Conservation (phyloP, 805 yeast species). For the Sugiyamaella smithiae region DNA sequence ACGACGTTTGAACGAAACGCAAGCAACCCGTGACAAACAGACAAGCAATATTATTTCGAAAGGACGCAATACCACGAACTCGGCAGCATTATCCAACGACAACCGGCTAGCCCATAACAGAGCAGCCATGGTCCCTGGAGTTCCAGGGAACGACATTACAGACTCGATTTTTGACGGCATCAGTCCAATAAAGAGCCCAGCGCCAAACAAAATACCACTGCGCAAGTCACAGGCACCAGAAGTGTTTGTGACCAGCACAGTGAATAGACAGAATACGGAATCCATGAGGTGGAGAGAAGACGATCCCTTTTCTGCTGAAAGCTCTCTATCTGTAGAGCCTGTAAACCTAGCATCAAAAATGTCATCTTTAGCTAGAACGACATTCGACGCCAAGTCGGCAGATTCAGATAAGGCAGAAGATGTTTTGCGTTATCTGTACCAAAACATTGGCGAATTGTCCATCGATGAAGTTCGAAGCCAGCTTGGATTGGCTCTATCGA, state of each 20-base stretch:
- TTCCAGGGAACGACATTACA: too few relatives aligned
- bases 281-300: not conserved
- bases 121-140: too few relatives aligned
- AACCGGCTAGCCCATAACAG: too few relatives aligned
- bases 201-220: not conserved
- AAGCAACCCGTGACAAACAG: too few relatives aligned
- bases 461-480: not conserved
- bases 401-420: not conserved
- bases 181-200: conserved; percentile 6
- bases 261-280: not conserved
- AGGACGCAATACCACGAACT: too few relatives aligned
- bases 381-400: too few relatives aligned
- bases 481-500: not conserved
- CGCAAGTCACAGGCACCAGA: not conserved
- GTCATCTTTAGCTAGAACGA: not conserved
- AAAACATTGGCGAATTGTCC: not conserved
- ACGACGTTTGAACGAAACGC: too few relatives aligned
- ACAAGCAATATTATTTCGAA: too few relatives aligned
- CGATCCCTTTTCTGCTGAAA: not conserved
- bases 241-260: not conserved
- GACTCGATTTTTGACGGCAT: conserved; percentile 4
- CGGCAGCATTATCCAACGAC: too few relatives aligned
- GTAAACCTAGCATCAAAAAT: not conserved
- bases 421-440: not conserved
- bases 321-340: not conserved